phyloP scores from a whole-genome alignment of 345 rosid genomes.

The Citrus sp. region DNA sequence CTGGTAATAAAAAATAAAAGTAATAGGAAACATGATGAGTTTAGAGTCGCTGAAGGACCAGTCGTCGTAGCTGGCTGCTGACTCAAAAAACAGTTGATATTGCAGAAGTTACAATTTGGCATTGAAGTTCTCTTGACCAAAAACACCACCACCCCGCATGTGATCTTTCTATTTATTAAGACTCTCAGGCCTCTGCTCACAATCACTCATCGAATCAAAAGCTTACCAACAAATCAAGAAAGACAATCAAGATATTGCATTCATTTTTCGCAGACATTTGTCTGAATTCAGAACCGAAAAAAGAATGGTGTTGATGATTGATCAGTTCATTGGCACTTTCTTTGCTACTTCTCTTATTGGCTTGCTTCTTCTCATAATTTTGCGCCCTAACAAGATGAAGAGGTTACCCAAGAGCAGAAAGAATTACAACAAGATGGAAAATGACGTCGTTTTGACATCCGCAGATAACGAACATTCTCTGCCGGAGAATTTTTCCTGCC shows the following conservation, averaged over 20 bases:
- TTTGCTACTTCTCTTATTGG: conserved; percentile 27
- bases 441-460: neutral
- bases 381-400: conserved; percentile 14
- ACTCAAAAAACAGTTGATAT: neutral
- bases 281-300: neutral
- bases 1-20: too few relatives aligned
- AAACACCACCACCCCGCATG: too few relatives aligned
- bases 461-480: neutral
- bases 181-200: neutral
- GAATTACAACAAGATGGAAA: neutral
- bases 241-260: neutral
- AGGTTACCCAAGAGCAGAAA: neutral
- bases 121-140: too few relatives aligned
- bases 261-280: neutral
- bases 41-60: neutral
- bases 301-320: conserved; percentile 7
- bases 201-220: neutral
- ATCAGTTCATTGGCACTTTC: conserved; percentile 21
- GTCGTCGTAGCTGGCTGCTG: neutral
- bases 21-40: too few relatives aligned
- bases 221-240: neutral
- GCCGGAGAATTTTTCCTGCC: conserved; percentile 12
- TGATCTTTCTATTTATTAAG: too few relatives aligned
- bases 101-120: neutral
- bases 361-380: conserved; percentile 16